Evolutionary conservation across 257 asterid genomes (phyloP).

Genomic region (Ajuga chamaepitys): DNA sequence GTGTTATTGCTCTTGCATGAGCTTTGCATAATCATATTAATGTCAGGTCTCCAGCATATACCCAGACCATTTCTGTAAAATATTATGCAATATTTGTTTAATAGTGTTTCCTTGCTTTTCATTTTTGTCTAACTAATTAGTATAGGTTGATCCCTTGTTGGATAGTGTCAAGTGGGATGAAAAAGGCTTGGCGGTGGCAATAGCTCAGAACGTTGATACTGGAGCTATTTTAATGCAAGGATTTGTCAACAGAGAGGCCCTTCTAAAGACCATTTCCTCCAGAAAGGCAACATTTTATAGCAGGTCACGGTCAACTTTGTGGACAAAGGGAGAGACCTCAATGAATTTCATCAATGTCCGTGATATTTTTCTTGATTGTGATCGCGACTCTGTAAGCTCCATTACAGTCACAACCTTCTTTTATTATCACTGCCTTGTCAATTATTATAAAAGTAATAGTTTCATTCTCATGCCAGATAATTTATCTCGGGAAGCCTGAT

Average conservation of each 20-base stretch:
- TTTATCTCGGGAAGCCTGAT: constrained; percentile 86
- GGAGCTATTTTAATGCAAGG: constrained; percentile 96
- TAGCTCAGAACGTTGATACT: constrained; percentile 85
- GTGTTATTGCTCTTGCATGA: neutral
- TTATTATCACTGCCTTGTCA: neutral
- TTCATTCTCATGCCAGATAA: constrained; percentile 34
- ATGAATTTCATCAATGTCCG: constrained; percentile 72
- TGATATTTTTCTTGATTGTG: constrained; percentile 81
- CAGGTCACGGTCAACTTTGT: constrained; percentile 73
- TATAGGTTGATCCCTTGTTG: constrained; percentile 68
- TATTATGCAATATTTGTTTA: neutral
- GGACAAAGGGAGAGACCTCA: constrained; percentile 96
- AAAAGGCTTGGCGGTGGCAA: constrained; percentile 87
- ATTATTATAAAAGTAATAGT: neutral
- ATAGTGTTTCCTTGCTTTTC: neutral
- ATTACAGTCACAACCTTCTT: neutral
- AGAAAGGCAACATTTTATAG: constrained; percentile 82
- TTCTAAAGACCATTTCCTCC: constrained; percentile 56
- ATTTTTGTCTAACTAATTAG: constrained; percentile 23
- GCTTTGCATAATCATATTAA: neutral
- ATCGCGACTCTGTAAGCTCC: constrained; percentile 74
- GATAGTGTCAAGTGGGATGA: constrained; percentile 92
- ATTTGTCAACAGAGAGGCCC: constrained; percentile 72
- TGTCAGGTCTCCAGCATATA: neutral
- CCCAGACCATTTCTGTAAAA: neutral